phyloP scores from a whole-genome alignment of 371 early-diverging fungal species.

The Chytridiales sp. region DNA sequence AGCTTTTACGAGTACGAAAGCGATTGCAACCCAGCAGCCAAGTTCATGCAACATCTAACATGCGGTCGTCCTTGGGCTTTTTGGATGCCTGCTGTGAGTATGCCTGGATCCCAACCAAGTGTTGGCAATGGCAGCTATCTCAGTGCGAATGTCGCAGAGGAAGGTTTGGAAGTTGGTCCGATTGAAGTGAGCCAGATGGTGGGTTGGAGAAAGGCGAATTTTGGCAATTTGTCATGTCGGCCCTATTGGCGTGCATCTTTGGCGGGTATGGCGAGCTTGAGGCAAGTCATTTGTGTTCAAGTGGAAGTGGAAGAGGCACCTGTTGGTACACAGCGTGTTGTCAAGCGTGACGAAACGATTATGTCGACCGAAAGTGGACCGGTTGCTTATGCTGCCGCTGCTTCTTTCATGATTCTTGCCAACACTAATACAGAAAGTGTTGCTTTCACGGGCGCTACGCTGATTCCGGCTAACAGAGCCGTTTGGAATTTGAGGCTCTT shows the following conservation, averaged over 20 bases:
- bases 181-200: no score
- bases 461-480: constrained; percentile 1
- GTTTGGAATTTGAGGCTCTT: constrained; percentile 1
- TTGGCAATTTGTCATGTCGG: no score
- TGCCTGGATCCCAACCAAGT: no score
- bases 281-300: background rate
- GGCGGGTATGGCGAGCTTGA: background rate
- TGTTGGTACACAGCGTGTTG: background rate
- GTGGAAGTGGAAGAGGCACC: background rate
- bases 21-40: no score
- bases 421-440: background rate
- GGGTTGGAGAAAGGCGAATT: no score
- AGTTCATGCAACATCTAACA: no score
- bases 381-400: background rate
- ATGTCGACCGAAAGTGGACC: background rate
- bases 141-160: no score
- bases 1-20: no score
- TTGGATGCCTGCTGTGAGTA: no score
- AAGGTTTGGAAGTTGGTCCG: no score
- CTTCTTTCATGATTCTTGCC: background rate
- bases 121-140: no score
- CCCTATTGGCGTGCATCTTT: background rate
- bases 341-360: background rate
- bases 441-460: background rate
- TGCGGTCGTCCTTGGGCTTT: no score